Evolutionary conservation across 345 rosid genomes (phyloP).

Genomic region (Pistacia integerrima): DNA sequence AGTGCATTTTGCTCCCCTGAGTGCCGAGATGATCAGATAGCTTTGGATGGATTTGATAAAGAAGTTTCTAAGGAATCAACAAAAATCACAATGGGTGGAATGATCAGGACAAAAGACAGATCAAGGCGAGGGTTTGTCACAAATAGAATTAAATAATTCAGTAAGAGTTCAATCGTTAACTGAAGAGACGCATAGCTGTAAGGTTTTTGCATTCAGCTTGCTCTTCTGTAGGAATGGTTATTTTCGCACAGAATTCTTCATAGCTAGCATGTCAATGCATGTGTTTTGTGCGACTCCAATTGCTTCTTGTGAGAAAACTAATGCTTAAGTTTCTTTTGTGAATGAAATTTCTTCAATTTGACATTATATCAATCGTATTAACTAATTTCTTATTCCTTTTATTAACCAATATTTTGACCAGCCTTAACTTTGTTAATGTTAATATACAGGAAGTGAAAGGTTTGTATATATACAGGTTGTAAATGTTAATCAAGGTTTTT

Average conservation of each 20-base stretch:
- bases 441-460: no score
- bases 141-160: constrained; percentile 8
- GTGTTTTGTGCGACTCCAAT: background rate
- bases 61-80: constrained; percentile 8
- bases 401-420: no score
- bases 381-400: background rate
- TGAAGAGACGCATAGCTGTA: constrained; percentile 12
- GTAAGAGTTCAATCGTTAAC: constrained; percentile 2
- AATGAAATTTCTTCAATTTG: background rate
- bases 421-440: no score
- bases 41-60: constrained; percentile 30
- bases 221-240: background rate
- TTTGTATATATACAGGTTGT: background rate
- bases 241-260: background rate
- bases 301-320: background rate
- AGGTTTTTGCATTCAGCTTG: constrained; percentile 5
- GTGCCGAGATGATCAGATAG: constrained; percentile 29
- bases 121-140: background rate
- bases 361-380: background rate
- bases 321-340: background rate
- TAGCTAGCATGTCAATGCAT: background rate
- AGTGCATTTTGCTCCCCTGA: constrained; percentile 33
- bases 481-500: background rate
- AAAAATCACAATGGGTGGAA: background rate
- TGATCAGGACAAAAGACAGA: background rate